phyloP scores from a whole-genome alignment of 2,329 filamentous ascomycete species.

The Fusarium irregulare region DNA sequence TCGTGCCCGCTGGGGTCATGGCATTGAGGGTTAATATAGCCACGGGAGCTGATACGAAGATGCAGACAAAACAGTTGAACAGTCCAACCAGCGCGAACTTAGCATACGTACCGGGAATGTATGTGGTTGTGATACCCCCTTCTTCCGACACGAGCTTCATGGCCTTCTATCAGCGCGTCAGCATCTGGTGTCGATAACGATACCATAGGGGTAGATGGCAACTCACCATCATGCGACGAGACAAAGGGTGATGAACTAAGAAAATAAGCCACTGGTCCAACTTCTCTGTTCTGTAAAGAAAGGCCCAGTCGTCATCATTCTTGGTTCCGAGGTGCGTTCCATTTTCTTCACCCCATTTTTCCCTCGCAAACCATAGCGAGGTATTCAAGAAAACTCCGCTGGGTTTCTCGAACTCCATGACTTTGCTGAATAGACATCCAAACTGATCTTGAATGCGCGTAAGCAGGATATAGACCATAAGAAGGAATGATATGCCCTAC shows the following conservation, averaged over 20 bases:
- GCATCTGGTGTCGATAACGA: neutral
- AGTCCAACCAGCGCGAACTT: slow-evolving; percentile 1
- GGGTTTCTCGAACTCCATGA: slow-evolving; percentile 10
- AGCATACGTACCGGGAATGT: neutral
- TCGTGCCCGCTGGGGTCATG: neutral
- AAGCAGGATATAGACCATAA: neutral
- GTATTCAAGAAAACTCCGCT: neutral
- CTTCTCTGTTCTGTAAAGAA: slow-evolving; percentile 1
- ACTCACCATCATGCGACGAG: slow-evolving; percentile 10
- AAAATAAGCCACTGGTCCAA: neutral
- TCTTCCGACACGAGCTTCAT: neutral
- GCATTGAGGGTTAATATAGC: slow-evolving; percentile 13
- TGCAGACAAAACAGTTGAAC: slow-evolving; percentile 13
- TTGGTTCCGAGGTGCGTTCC: slow-evolving; percentile 6
- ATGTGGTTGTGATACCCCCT: neutral
- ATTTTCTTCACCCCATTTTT: slow-evolving; percentile 7
- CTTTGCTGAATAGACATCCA: neutral
- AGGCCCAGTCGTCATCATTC: slow-evolving; percentile 11
- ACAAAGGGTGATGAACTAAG: neutral
- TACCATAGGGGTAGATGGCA: neutral
- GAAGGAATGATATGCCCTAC: neutral
- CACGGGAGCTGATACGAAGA: slow-evolving; percentile 17
- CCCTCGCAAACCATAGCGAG: neutral
- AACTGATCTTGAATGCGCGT: slow-evolving; percentile 11
- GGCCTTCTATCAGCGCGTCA: slow-evolving; percentile 4